Evolutionary conservation across 2,329 filamentous ascomycete species (phyloP).

Genomic region (Exophiala alcalophila): DNA sequence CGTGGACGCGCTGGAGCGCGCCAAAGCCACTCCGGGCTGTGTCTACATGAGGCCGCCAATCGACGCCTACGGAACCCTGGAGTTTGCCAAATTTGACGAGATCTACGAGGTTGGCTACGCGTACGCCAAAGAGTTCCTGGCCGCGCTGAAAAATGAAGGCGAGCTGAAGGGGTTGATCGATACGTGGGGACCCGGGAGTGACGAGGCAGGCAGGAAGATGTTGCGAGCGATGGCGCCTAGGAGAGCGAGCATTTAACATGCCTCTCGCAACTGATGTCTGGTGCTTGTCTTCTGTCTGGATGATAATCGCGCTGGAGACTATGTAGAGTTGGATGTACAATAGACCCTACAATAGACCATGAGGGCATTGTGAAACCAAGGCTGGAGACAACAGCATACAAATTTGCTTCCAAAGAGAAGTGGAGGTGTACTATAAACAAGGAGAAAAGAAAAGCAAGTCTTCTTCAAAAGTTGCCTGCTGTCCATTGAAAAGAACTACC

Average conservation of each 20-base stretch:
- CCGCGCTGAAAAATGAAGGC: constrained; percentile 72
- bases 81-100: constrained; percentile 97
- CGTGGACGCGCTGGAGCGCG: constrained; percentile 88
- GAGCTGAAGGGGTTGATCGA: constrained; percentile 57
- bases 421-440: too few species aligned
- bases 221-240: constrained; percentile 76
- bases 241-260: constrained; percentile 68
- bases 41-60: constrained; percentile 96
- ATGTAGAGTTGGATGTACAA: too few species aligned
- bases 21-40: constrained; percentile 86
- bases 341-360: too few species aligned
- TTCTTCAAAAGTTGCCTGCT: too few species aligned
- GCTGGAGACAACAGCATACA: too few species aligned
- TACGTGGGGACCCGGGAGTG: constrained; percentile 54
- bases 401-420: too few species aligned
- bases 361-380: too few species aligned
- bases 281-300: too few species aligned
- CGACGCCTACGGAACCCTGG: constrained; percentile 87
- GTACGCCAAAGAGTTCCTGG: constrained; percentile 78
- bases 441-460: too few species aligned
- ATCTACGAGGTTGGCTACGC: constrained; percentile 86
- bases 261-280: too few species aligned
- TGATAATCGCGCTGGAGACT: too few species aligned
- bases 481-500: too few species aligned
- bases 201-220: constrained; percentile 71